A percentile compares a stretch with the other conserved stretches of the same genome.
phyloP scores from a whole-genome alignment of 2,329 filamentous ascomycete genomes.

The Cadophora gregata region DNA sequence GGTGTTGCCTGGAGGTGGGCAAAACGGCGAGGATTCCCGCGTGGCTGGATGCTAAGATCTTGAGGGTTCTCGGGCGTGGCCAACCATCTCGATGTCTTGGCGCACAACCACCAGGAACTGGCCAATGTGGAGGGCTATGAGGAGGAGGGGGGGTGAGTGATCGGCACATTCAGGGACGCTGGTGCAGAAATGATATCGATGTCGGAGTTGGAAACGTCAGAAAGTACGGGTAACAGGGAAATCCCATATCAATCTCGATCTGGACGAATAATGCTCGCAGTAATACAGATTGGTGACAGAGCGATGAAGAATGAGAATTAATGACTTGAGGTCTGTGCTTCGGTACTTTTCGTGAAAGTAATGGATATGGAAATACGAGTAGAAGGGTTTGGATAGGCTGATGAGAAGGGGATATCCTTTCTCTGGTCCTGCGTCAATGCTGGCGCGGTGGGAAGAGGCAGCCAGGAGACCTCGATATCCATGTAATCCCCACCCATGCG shows the following conservation, averaged over 20 bases:
- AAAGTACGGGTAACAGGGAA: neutral
- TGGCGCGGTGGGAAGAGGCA: neutral
- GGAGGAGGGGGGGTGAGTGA: slow-evolving; percentile 9
- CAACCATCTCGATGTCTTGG: slow-evolving; percentile 19
- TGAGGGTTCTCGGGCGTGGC: slow-evolving; percentile 7
- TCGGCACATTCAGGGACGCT: slow-evolving; percentile 21
- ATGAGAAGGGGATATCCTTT: too few species aligned
- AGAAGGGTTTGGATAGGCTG: neutral
- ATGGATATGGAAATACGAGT: neutral
- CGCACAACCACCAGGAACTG: neutral
- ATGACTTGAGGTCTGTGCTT: neutral
- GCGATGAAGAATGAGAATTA: neutral
- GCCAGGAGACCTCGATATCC: slow-evolving; percentile 2
- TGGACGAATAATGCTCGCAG: slow-evolving; percentile 1
- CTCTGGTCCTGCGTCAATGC: slow-evolving; percentile 2
- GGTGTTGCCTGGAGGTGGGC: slow-evolving; percentile 2
- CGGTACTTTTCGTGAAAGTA: neutral
- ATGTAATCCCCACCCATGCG: slow-evolving; percentile 3
- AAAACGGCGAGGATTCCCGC: slow-evolving; percentile 37
- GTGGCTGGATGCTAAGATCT: slow-evolving; percentile 26
- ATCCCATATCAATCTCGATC: slow-evolving; percentile 7
- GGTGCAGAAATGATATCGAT: slow-evolving; percentile 12
- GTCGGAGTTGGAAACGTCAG: neutral
- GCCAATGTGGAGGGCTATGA: slow-evolving; percentile 18
- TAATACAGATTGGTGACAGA: neutral